Percentiles rank a stretch among this genome's conserved stretches.
Conservation (phyloP, 2,329 filamentous ascomycete species). For the Ramichloridium luteum region DNA sequence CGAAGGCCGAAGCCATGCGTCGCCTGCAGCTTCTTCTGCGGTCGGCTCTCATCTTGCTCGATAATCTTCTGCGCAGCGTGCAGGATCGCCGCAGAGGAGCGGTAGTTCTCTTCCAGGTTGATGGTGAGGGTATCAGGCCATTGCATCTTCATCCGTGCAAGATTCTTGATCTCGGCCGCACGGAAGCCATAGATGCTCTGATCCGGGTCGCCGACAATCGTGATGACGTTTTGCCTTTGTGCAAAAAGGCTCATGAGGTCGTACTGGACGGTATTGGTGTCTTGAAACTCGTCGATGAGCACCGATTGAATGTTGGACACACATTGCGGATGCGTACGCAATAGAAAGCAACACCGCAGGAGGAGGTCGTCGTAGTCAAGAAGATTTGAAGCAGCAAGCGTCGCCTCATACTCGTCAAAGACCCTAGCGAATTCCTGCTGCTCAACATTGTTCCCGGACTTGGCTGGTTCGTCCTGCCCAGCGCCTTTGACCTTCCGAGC, state of each 20-base stretch:
- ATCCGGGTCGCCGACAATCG: constrained; percentile 90
- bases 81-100: constrained; percentile 77
- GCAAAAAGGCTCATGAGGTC: constrained; percentile 86
- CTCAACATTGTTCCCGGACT: constrained; percentile 38
- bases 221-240: constrained; percentile 60
- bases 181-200: constrained; percentile 97
- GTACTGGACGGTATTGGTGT: constrained; percentile 91
- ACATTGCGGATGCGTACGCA: constrained; percentile 61
- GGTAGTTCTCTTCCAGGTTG: constrained; percentile 85
- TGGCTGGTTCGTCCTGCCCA: constrained; percentile 33
- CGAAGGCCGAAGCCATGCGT: constrained; percentile 68
- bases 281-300: constrained; percentile 93
- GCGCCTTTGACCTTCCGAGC: constrained; percentile 46
- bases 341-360: constrained; percentile 66
- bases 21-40: constrained; percentile 65
- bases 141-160: constrained; percentile 62
- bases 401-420: constrained; percentile 65
- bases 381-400: constrained; percentile 63
- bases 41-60: constrained; percentile 72
- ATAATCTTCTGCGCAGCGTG: constrained; percentile 73
- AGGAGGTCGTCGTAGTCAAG: constrained; percentile 93
- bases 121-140: constrained; percentile 72
- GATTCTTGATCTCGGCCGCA: constrained; percentile 81
- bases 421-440: constrained; percentile 54
- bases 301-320: constrained; percentile 84